Base-by-base conservation (phyloP, 148 eudicot genomes). In the Rhododendron ferrugineum region DNA sequence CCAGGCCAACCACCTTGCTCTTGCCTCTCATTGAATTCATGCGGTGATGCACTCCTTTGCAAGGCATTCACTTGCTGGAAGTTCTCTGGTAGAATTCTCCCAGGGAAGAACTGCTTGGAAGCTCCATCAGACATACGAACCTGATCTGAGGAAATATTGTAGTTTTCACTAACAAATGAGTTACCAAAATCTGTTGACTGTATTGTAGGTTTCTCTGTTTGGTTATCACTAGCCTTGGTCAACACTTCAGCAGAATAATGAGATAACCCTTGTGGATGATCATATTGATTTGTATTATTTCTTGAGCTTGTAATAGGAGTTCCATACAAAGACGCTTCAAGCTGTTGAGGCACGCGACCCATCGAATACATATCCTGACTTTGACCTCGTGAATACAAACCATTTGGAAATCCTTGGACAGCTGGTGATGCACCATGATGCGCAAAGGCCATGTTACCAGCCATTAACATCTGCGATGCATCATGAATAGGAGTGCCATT, bases 341-440 rank as follows among this genome's bases (percentile, higher is more conserved):
- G 82, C 66, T 89, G 90, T 74, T 82, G 91, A 72, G 88, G 87
- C 37, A 88, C 54, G 23, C 73, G 9, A 46, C 91, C 86, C 86
- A 84, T 47, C 34, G 84, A 79, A 81, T 28, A 62, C 37, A 83
- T 52, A 64, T 86, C 84, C 58, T 84, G 88, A 78, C 73, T 82
- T 56, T 88, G 92, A 80, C 73, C 84, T 62, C 86, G 89, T 50
- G 88, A 84, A 78, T 80, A 76, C 34, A 85, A 23, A 82, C 92
- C 93, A 85, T 88, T 88, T 42, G 91, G 81, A 34, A 88, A 84
- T 30, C 91, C 94, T 83, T 89, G 92, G 85, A 86, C 66, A 52
- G 90, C 72, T 9, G 85, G 70, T 62, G 91, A 87, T 9, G 78
- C 79, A 60, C 90, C 90, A 85, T 66, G 91, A 81, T 91, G 93